Evolutionary conservation across 257 asterid genomes (phyloP), one percentile per base, ranked within the genome.

Genomic region (Nyctanthes arbortristis): DNA sequence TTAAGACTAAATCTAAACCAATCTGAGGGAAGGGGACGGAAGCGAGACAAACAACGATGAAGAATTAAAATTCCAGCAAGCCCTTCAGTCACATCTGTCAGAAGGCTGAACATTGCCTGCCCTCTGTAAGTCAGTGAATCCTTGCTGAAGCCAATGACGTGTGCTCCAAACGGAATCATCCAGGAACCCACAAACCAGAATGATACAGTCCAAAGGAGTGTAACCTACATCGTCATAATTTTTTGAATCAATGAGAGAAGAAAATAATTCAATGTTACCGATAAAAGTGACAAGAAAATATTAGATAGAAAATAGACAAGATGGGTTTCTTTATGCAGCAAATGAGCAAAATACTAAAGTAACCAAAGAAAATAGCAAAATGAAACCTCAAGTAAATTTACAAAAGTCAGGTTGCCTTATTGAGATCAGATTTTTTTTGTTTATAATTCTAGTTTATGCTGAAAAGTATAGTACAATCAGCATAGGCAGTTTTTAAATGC

Each of bases 171-270:
- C 0, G 99, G 99, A 62, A 94, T 88, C 96, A 94, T 81, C 99
- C 97, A 94, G 8, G 96, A 89, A 32, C 99, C 99, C 33, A 94
- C 93, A 14, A 91, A 94, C 99, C 97, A 94, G 88, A 91, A 94
- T n/a, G 97, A 86, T 35, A 87, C 62, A 16, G 88, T 80, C 99
- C 99, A 91, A 36, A 94, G 95, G 66, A 94, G 96, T 20, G 91
- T 87, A 65, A 94, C 99, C 99, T 92, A 78, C 73, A 58, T 39
- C 28, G 66, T 56, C 61, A 65, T 25, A 18, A 40, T 37, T 20
- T 35, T 60, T 63, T 60, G 43, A 7, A 4, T 31, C 71, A 56
- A n/a, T 65, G 32, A 60, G 29, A 52, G n/a, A 62, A 34, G 8
- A 20, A 20, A 18, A 43, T 20, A 49, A n/a, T n/a, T 49, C 20